A percentile compares a stretch with the other conserved stretches of the same genome.
phyloP scores from a whole-genome alignment of 495 filamentous ascomycete species.

The Pseudevernia furfuracea region DNA sequence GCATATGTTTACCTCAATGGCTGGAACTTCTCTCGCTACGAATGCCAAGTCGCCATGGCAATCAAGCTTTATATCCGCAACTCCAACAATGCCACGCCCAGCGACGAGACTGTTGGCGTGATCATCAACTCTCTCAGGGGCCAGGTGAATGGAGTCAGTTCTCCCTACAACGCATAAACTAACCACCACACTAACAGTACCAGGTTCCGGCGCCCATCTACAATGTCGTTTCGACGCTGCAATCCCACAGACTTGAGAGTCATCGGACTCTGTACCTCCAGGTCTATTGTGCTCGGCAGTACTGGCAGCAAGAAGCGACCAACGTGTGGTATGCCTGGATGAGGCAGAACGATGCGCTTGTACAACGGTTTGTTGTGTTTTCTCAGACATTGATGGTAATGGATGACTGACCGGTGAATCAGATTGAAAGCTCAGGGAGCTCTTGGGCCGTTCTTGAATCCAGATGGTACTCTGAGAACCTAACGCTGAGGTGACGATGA shows the following conservation, averaged over 20 bases:
- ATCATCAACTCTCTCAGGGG: slow-evolving; percentile 10
- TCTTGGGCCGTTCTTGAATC: slow-evolving; percentile 11
- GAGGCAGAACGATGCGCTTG: background rate
- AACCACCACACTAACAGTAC: background rate
- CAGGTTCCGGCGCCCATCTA: slow-evolving; percentile 1
- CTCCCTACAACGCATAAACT: background rate
- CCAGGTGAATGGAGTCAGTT: slow-evolving; percentile 7
- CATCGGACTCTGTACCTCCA: slow-evolving; percentile 1
- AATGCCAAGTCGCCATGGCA: slow-evolving; percentile 9
- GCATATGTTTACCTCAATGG: slow-evolving; percentile 6
- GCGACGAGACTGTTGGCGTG: slow-evolving; percentile 11
- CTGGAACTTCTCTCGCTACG: slow-evolving; percentile 4
- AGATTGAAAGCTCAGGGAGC: slow-evolving; percentile 8
- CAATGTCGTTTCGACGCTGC: background rate
- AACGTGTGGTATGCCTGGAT: slow-evolving; percentile 12
- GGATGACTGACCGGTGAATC: background rate
- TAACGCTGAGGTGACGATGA: background rate
- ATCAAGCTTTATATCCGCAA: slow-evolving; percentile 12
- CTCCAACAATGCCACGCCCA: background rate
- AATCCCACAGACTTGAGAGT: background rate
- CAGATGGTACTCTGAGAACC: background rate
- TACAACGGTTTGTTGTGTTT: background rate
- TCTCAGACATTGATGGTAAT: background rate
- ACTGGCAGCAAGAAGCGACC: slow-evolving; percentile 14
- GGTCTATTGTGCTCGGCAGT: slow-evolving; percentile 2